Conservation (phyloP, 306 rosid genomes). For the Lathyrus oleraceus region DNA sequence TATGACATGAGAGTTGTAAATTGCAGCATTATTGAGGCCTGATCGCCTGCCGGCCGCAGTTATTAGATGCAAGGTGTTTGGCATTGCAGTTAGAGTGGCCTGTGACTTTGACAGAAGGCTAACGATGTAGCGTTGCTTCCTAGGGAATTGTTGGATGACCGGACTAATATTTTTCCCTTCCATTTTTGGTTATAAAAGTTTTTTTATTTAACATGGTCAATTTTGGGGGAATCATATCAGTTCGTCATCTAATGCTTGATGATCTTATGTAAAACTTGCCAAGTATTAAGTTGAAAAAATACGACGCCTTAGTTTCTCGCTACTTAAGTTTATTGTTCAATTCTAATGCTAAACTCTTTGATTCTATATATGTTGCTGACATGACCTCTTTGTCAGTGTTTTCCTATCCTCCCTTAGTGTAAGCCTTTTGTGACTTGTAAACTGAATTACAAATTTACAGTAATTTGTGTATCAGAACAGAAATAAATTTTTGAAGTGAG, state of each 20-base stretch:
- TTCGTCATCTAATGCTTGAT: constrained; percentile 44
- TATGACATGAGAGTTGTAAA: constrained; percentile 62
- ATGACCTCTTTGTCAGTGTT: not conserved
- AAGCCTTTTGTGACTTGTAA: constrained; percentile 2
- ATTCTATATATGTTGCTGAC: not conserved
- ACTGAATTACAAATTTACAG: not conserved
- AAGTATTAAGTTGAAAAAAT: constrained; percentile 54
- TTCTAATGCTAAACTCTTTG: not conserved
- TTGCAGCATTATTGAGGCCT: constrained; percentile 61
- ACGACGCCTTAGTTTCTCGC: constrained; percentile 16
- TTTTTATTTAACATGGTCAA: constrained; percentile 29
- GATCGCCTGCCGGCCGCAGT: constrained; percentile 44
- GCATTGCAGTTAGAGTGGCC: constrained; percentile 51
- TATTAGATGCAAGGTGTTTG: constrained; percentile 45
- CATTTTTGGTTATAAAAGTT: constrained; percentile 41
- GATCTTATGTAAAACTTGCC: constrained; percentile 52
- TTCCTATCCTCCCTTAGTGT: not conserved
- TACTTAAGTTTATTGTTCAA: constrained; percentile 37
- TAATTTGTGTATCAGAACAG: not conserved
- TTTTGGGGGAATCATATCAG: constrained; percentile 46
- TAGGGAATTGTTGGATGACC: constrained; percentile 45
- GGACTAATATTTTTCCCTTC: constrained; percentile 34
- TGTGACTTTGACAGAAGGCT: constrained; percentile 38
- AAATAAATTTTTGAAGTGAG: too few relatives aligned
- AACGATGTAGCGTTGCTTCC: constrained; percentile 47